Conservation (phyloP, 306 rosid species). For the Cucurbita moschata region DNA sequence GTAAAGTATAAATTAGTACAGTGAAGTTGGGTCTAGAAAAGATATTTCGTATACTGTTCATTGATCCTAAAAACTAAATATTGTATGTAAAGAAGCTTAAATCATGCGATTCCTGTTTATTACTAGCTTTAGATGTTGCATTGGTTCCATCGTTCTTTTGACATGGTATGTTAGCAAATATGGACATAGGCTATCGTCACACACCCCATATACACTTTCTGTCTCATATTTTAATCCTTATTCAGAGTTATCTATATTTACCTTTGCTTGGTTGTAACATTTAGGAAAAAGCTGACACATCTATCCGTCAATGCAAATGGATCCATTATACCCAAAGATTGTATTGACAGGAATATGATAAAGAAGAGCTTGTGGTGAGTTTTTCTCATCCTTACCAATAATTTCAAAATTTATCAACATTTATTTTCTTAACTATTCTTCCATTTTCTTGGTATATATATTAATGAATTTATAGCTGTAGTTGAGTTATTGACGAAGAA, state of each 20-base stretch:
- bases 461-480: background rate
- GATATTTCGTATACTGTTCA: background rate
- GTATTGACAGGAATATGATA: constrained; percentile 48
- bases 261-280: constrained; percentile 7
- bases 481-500: background rate
- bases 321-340: constrained; percentile 51
- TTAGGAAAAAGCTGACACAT: constrained; percentile 76
- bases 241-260: background rate
- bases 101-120: background rate
- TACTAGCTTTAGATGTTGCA: background rate
- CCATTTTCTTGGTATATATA: background rate
- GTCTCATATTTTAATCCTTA: background rate
- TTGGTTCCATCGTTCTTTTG: background rate
- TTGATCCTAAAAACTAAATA: background rate
- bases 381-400: background rate
- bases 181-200: background rate
- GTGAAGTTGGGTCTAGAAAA: background rate
- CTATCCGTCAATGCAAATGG: constrained; percentile 81
- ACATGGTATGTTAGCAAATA: background rate
- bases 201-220: background rate
- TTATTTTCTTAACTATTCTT: background rate
- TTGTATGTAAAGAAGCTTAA: background rate
- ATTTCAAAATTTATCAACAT: background rate
- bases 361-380: constrained; percentile 72
- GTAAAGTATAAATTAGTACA: background rate